Conservation (phyloP, 2,329 filamentous ascomycete species). For the Cryoendolithus antarcticus region DNA sequence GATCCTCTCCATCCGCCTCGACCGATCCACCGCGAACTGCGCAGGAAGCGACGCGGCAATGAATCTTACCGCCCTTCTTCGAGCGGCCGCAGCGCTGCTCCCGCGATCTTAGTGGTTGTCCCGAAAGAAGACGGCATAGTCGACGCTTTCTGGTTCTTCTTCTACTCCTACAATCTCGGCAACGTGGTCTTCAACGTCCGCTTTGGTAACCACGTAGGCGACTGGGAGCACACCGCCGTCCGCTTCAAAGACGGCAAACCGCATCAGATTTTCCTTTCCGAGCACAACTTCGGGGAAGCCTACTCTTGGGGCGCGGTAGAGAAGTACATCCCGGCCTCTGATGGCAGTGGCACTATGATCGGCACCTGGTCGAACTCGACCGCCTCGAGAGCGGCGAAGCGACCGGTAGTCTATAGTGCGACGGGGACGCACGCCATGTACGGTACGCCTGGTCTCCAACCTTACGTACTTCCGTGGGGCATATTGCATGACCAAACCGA, state of each 20-base stretch:
- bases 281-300: constrained; percentile 80
- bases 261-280: constrained; percentile 78
- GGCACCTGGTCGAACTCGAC: constrained; percentile 45
- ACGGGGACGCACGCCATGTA: constrained; percentile 91
- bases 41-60: constrained; percentile 9
- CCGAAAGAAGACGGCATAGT: constrained; percentile 79
- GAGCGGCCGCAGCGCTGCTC: constrained; percentile 70
- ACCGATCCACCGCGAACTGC: constrained; percentile 17
- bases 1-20: constrained; percentile 18
- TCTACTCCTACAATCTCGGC: constrained; percentile 95
- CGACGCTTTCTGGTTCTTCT: constrained; percentile 98
- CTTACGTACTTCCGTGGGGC: constrained; percentile 74
- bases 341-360: constrained; percentile 29
- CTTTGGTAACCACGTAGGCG: constrained; percentile 92
- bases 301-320: constrained; percentile 82
- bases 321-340: constrained; percentile 57
- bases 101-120: constrained; percentile 71
- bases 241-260: constrained; percentile 79
- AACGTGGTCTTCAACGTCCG: constrained; percentile 80
- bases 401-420: constrained; percentile 76
- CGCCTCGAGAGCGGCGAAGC: constrained; percentile 14
- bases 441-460: constrained; percentile 63
- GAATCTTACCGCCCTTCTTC: constrained; percentile 12
- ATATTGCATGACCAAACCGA: constrained; percentile 79
- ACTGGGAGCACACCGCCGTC: constrained; percentile 93